These are phyloP conservation scores for Tetramitus jugosus DNA, from an alignment of 208 protist species.

Conservation along the genomic window DNA sequence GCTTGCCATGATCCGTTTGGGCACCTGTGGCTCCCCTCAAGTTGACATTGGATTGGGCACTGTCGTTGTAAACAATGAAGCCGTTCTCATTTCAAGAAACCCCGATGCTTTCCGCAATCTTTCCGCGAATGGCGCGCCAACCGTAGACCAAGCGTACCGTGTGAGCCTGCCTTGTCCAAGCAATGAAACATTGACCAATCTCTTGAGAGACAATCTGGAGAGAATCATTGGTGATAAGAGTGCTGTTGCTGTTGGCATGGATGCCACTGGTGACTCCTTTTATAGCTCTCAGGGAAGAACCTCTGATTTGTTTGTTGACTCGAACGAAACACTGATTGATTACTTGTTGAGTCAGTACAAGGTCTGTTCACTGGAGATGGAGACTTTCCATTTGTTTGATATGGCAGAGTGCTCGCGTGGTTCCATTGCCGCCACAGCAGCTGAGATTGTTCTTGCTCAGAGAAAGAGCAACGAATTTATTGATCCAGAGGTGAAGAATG, in stretches of 20 bases:
- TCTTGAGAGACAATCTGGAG: neutral
- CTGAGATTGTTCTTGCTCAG: slow-evolving; percentile 4
- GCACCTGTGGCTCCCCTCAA: slow-evolving; percentile 21
- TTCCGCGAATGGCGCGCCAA: too few relatives aligned
- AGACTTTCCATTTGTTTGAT: slow-evolving; percentile 25
- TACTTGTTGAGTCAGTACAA: neutral
- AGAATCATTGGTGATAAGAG: neutral
- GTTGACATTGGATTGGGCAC: neutral
- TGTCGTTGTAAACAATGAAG: neutral
- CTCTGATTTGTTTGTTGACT: neutral
- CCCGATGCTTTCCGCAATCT: slow-evolving; percentile 1
- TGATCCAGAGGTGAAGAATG: neutral
- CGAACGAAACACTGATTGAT: slow-evolving; percentile 1
- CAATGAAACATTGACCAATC: neutral
- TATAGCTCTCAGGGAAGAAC: slow-evolving; percentile 16
- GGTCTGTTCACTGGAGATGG: slow-evolving; percentile 9
- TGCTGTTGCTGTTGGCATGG: neutral
- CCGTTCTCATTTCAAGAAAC: neutral
- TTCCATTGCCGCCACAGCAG: neutral
- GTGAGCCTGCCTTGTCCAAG: neutral
- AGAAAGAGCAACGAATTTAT: neutral
- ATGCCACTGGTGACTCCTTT: slow-evolving; percentile 14
- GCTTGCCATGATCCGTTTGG: slow-evolving; percentile 18
- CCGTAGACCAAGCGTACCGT: neutral
- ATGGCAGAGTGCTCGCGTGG: neutral